phyloP scores from a whole-genome alignment of 78 protist genomes.

The Chrysochromulina tobinii region DNA sequence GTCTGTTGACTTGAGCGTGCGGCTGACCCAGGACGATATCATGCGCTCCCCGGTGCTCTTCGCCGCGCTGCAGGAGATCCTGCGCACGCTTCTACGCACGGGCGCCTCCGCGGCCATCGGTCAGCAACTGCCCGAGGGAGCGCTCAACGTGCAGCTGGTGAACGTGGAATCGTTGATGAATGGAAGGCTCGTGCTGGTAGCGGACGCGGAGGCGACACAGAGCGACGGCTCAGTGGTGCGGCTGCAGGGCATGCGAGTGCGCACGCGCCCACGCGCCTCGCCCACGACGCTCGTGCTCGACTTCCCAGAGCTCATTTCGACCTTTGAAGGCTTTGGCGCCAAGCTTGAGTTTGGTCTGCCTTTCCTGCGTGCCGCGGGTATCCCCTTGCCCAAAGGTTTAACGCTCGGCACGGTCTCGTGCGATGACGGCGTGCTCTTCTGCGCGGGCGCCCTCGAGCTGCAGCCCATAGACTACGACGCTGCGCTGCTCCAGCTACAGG shows the following conservation, averaged over 20 bases:
- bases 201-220: background rate
- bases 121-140: background rate
- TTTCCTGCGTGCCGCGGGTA: background rate
- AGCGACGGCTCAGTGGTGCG: background rate
- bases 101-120: slow-evolving; percentile 11
- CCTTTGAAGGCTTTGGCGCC: background rate
- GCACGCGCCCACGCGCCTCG: background rate
- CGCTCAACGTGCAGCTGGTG: background rate
- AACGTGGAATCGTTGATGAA: background rate
- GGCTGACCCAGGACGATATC: background rate
- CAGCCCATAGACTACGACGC: too few relatives aligned
- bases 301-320: background rate
- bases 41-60: background rate
- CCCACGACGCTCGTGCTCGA: background rate
- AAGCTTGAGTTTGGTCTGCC: background rate
- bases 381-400: background rate
- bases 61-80: background rate
- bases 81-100: background rate
- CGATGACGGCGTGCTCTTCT: too few relatives aligned
- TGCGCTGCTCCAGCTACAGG: too few relatives aligned
- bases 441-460: too few relatives aligned
- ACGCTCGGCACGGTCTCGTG: too few relatives aligned
- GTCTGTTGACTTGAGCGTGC: background rate
- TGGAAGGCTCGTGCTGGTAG: background rate
- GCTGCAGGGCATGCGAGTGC: background rate